phyloP scores from a whole-genome alignment of 2,329 filamentous ascomycete genomes.

The Colletotrichum australisinense region DNA sequence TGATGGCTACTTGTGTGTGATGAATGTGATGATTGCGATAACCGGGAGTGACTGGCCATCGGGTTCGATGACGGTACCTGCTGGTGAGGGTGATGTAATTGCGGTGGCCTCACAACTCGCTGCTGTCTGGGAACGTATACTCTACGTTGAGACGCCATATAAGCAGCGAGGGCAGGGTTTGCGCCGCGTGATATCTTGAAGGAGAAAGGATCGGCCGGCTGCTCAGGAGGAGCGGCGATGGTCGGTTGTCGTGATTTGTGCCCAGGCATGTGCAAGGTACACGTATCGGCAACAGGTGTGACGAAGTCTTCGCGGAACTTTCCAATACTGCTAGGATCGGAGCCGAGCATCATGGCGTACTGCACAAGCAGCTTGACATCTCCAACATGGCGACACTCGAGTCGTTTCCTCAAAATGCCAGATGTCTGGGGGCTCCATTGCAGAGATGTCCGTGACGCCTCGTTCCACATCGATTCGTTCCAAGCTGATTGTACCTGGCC shows the following conservation, averaged over 20 bases:
- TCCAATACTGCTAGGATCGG: constrained; percentile 42
- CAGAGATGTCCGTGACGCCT: constrained; percentile 47
- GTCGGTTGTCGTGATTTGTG: constrained; percentile 42
- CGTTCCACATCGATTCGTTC: constrained; percentile 49
- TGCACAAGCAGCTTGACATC: constrained; percentile 52
- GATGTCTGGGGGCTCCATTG: constrained; percentile 56
- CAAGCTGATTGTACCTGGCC: constrained; percentile 49
- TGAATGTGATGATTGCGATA: constrained; percentile 31
- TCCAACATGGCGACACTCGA: constrained; percentile 57
- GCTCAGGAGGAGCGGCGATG: constrained; percentile 14
- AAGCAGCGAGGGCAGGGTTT: constrained; percentile 48
- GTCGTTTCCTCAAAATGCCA: constrained; percentile 53
- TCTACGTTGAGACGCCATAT: constrained; percentile 49
- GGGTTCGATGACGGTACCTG: constrained; percentile 32
- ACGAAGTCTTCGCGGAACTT: constrained; percentile 48
- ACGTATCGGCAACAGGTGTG: constrained; percentile 49
- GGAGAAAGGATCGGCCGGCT: constrained; percentile 45
- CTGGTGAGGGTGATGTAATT: constrained; percentile 33
- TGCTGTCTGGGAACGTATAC: constrained; percentile 42
- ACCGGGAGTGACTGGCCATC: constrained; percentile 33
- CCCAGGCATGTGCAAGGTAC: constrained; percentile 47
- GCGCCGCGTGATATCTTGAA: constrained; percentile 50
- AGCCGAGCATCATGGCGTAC: constrained; percentile 52
- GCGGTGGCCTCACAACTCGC: constrained; percentile 27
- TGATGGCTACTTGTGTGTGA: constrained; percentile 22